Base-by-base conservation (phyloP, 1,139 yeast species). In the Lodderomyces theae region DNA sequence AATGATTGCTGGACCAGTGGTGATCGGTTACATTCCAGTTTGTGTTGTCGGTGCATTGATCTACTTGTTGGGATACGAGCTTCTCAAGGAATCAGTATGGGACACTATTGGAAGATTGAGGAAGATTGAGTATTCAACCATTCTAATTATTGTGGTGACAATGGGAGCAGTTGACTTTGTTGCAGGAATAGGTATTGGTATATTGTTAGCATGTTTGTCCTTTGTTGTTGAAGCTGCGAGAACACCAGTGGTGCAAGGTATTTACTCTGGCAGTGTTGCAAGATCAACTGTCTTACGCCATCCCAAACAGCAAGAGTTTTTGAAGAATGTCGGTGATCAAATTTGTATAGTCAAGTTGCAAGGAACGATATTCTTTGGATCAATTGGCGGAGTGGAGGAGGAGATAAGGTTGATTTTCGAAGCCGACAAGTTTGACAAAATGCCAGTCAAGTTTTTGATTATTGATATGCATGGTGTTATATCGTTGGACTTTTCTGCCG, bases 111-210 rank as follows among this genome's bases (percentile, higher is more conserved):
- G 94, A 1, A 76, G 85, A 50, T 75, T 92, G 35, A 74, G 82
- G 35, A 69, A 63, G 32, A 85, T 87, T 50, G 98, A 92, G 58
- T 92, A 92, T 59, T 54, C 79, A 34, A 92, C 98, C 2, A 86
- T 92, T 46, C 64, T 85, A 5, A 80, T 84, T 9, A 92, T 92
- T 52, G 95, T 94, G 18, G 67, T 88, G 21, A 84, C 92, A 0
- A 92, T 94, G 98, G 98, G 97, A 3, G 83, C 86, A 2, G 85
- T 87, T 75, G 98, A 92, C 63, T 92, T 92, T 61, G 98, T 92
- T 6, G 76, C 82, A 50, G 98, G 98, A 42, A 88, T 92, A 33
- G 69, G 92, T 42, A 90, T 86, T 19, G 98, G 98, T 43, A 86
- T 92, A 32, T 69, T 92, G 35, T 71, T 92, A 43, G 97, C 98